These are phyloP conservation scores for Ophiosphaerella herpotricha DNA, from an alignment of 2,329 filamentous ascomycete genomes.

Conservation along the genomic window DNA sequence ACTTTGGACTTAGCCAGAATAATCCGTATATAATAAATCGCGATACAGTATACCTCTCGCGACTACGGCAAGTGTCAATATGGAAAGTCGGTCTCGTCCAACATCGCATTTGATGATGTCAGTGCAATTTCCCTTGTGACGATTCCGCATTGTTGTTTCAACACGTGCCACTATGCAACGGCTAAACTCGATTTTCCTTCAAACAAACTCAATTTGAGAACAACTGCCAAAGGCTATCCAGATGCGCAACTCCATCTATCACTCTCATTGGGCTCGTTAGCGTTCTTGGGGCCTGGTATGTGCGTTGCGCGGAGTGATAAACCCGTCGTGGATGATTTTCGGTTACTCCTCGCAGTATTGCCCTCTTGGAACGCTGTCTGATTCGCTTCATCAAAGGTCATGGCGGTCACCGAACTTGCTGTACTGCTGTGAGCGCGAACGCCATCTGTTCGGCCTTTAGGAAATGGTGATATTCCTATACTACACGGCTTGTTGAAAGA, in stretches of 20 bases:
- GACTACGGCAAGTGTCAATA: not conserved
- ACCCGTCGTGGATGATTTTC: slow-evolving; percentile 5
- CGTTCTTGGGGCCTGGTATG: slow-evolving; percentile 3
- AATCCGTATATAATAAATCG: not conserved
- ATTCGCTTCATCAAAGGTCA: slow-evolving; percentile 14
- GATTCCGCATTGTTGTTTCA: not conserved
- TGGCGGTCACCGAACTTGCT: slow-evolving; percentile 26
- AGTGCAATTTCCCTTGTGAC: slow-evolving; percentile 1
- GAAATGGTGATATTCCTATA: slow-evolving; percentile 11
- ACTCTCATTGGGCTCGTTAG: not conserved
- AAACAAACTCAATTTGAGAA: not conserved
- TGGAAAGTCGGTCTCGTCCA: not conserved
- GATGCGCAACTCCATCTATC: not conserved
- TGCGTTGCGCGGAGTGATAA: slow-evolving; percentile 3
- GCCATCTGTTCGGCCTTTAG: slow-evolving; percentile 22
- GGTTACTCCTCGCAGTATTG: slow-evolving; percentile 7
- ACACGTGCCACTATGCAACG: not conserved
- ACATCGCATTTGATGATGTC: not conserved
- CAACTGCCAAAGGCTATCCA: too few relatives aligned
- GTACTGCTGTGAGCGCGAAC: slow-evolving; percentile 24
- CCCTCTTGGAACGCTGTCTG: slow-evolving; percentile 6
- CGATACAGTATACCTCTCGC: not conserved
- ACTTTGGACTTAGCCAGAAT: too few relatives aligned
- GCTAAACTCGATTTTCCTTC: not conserved
- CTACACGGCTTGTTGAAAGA: slow-evolving; percentile 18